These are phyloP conservation scores for Daldinia decipiens DNA, from an alignment of 495 filamentous ascomycete genomes.

Conservation along the genomic window DNA sequence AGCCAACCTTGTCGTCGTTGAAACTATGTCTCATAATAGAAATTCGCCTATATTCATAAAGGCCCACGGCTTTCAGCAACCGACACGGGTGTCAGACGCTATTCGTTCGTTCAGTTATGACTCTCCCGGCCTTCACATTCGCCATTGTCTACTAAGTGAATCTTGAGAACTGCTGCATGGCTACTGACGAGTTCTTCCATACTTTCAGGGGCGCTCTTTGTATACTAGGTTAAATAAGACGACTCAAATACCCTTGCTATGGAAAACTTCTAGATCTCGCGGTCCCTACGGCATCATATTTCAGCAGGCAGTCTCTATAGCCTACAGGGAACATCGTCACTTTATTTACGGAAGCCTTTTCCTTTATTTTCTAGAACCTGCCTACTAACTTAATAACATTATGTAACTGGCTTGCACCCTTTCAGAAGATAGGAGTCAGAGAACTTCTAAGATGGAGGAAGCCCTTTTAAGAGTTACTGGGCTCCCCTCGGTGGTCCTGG, in stretches of 20 bases:
- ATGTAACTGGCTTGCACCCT: constrained; percentile 11
- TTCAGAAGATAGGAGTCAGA: constrained; percentile 21
- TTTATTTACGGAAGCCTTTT: constrained; percentile 24
- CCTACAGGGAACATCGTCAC: constrained; percentile 10
- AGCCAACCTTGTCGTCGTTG: constrained; percentile 4
- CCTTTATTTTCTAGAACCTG: constrained; percentile 38
- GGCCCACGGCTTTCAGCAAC: constrained; percentile 25
- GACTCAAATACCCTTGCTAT: constrained; percentile 29
- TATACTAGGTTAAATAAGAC: constrained; percentile 36
- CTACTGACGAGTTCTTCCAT: constrained; percentile 26
- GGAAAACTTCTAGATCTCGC: constrained; percentile 41
- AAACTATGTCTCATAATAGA: constrained; percentile 33
- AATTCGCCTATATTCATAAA: constrained; percentile 20
- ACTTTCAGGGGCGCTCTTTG: constrained; percentile 22
- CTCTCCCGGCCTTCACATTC: constrained; percentile 20
- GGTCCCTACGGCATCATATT: constrained; percentile 4
- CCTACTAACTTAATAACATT: constrained; percentile 15
- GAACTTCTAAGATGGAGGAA: constrained; percentile 43
- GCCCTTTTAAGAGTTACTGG: constrained; percentile 29
- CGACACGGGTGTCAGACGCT: constrained; percentile 35
- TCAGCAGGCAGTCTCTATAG: constrained; percentile 21
- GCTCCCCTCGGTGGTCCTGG: constrained; percentile 13
- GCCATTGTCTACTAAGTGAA: constrained; percentile 27
- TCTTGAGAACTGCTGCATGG: constrained; percentile 37
- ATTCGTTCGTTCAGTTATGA: constrained; percentile 31